Evolutionary conservation across 1,139 yeast genomes (phyloP).

Genomic region (Yamadazyma friedrichii): DNA sequence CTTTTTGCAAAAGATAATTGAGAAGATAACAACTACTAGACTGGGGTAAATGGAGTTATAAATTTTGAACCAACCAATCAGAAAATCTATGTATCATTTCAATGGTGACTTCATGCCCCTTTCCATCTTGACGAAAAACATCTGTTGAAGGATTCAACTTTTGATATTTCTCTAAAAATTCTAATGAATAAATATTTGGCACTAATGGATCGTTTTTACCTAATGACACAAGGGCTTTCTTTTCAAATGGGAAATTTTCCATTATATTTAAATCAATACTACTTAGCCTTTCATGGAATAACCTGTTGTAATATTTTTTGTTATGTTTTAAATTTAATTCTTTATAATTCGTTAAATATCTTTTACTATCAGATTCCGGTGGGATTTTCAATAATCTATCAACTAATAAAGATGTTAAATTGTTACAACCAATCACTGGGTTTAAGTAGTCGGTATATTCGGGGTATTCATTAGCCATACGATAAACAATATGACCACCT

Average conservation of each 20-base stretch:
- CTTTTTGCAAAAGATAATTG: background rate
- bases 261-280: conserved; percentile 31
- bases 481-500: conserved; percentile 59
- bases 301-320: conserved; percentile 31
- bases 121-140: conserved; percentile 28
- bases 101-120: conserved; percentile 35
- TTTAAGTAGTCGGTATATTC: conserved; percentile 36
- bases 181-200: conserved; percentile 31
- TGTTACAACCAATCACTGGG: conserved; percentile 50
- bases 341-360: conserved; percentile 22
- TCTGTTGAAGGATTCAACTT: conserved; percentile 27
- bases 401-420: conserved; percentile 41
- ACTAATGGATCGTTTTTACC: conserved; percentile 39
- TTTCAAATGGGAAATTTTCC: conserved; percentile 34
- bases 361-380: conserved; percentile 13
- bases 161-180: conserved; percentile 35
- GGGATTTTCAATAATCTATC: conserved; percentile 32
- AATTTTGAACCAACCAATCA: conserved; percentile 27
- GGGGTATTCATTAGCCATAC: conserved; percentile 44
- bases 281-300: conserved; percentile 33
- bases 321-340: conserved; percentile 34
- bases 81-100: conserved; percentile 37
- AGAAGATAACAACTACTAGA: background rate
- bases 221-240: conserved; percentile 36
- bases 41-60: background rate